Evolutionary conservation across 2,329 filamentous ascomycete genomes (phyloP).

Genomic region (Sarocladiaceae sp.): DNA sequence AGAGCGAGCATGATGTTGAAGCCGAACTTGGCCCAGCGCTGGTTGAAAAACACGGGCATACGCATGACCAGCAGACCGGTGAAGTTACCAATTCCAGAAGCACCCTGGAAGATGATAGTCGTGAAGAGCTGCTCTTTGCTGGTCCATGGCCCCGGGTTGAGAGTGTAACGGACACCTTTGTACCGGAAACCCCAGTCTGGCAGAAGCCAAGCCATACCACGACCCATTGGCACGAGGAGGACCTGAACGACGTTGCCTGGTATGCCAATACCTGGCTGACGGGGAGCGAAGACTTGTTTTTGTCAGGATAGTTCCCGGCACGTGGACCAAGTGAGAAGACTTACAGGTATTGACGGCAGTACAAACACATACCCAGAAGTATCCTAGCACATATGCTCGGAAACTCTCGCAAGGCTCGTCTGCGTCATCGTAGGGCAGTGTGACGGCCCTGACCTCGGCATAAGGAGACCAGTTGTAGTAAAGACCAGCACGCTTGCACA

Average conservation of each 20-base stretch:
- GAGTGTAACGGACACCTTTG: constrained; percentile 22
- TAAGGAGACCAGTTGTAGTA: constrained; percentile 17
- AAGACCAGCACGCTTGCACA: constrained; percentile 18
- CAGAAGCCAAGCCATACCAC: constrained; percentile 29
- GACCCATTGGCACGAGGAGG: constrained; percentile 32
- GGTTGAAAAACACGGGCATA: constrained; percentile 25
- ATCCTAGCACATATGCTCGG: constrained; percentile 20
- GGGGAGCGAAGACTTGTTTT: constrained; percentile 10
- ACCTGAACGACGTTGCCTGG: constrained; percentile 34
- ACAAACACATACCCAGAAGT: constrained; percentile 21
- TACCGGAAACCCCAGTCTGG: constrained; percentile 37
- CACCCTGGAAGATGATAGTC: constrained; percentile 28
- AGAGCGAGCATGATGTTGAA: constrained; percentile 24
- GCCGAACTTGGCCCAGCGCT: constrained; percentile 23
- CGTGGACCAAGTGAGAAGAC: not conserved
- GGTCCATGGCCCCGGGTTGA: constrained; percentile 36
- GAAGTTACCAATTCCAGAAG: constrained; percentile 20
- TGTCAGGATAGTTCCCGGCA: not conserved
- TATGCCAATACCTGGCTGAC: constrained; percentile 17
- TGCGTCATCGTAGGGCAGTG: constrained; percentile 20
- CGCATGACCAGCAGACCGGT: constrained; percentile 21
- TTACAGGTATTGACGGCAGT: constrained; percentile 14
- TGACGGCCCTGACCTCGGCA: constrained; percentile 21
- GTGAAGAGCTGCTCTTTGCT: constrained; percentile 37
- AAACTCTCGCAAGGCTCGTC: constrained; percentile 22